These are phyloP conservation scores for Boletus huronensis DNA, from an alignment of 768 basidiomycete genomes.

Conservation along the genomic window DNA sequence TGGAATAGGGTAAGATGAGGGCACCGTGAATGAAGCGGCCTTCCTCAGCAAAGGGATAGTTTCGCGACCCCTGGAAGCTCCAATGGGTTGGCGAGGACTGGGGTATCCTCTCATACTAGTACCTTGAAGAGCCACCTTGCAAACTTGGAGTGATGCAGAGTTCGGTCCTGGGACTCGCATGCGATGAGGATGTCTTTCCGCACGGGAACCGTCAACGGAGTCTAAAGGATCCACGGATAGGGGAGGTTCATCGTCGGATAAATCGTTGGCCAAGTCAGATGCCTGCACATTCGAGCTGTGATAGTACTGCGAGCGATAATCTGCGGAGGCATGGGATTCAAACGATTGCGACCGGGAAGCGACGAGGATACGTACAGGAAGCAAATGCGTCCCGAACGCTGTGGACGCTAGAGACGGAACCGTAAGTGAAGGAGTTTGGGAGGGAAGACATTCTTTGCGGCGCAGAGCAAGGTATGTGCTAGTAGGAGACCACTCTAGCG, in stretches of 20 bases:
- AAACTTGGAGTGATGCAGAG: slow-evolving; percentile 6
- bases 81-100: neutral
- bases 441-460: slow-evolving; percentile 45
- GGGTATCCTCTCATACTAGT: slow-evolving; percentile 9
- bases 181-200: slow-evolving; percentile 7
- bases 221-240: slow-evolving; percentile 2
- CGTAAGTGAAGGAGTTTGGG: slow-evolving; percentile 41
- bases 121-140: slow-evolving; percentile 22
- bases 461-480: neutral
- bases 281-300: slow-evolving; percentile 57
- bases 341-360: neutral
- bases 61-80: slow-evolving; percentile 11
- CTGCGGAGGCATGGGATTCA: slow-evolving; percentile 34
- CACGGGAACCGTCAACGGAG: neutral
- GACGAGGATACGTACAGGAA: slow-evolving; percentile 46
- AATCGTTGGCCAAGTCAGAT: slow-evolving; percentile 39
- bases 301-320: slow-evolving; percentile 66
- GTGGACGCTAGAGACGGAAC: slow-evolving; percentile 46
- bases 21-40: slow-evolving; percentile 35
- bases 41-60: slow-evolving; percentile 41
- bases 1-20: slow-evolving; percentile 1
- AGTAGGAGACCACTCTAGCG: neutral
- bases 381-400: slow-evolving; percentile 55
- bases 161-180: neutral
- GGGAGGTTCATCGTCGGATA: slow-evolving; percentile 33